phyloP scores from a whole-genome alignment of 2,329 filamentous ascomycete species.

The Alternaria conjuncta region DNA sequence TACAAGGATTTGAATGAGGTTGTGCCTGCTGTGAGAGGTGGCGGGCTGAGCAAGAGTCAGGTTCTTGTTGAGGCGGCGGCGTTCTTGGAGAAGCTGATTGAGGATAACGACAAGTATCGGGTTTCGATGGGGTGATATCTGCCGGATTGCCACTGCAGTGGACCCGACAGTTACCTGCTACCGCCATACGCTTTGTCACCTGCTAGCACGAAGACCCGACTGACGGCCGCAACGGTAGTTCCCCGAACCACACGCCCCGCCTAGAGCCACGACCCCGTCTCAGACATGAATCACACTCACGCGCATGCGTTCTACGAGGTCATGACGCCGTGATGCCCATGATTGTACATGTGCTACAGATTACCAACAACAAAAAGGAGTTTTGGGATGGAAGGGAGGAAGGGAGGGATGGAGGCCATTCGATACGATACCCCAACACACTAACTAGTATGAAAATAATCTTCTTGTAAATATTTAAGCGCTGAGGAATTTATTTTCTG shows the following conservation, averaged over 20 bases:
- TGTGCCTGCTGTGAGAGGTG: slow-evolving; percentile 75
- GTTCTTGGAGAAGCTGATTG: slow-evolving; percentile 75
- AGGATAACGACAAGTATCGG: slow-evolving; percentile 62
- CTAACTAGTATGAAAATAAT: background rate
- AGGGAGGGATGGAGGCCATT: background rate
- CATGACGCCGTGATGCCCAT: background rate
- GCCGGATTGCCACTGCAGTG: background rate
- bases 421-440: slow-evolving; percentile 1
- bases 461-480: background rate
- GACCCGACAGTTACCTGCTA: background rate
- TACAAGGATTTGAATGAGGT: slow-evolving; percentile 81
- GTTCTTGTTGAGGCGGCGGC: slow-evolving; percentile 77
- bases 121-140: background rate
- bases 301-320: background rate
- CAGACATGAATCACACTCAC: background rate
- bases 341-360: background rate
- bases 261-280: background rate
- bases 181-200: background rate
- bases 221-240: background rate
- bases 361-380: background rate
- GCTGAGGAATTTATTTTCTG: background rate
- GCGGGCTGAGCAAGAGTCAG: slow-evolving; percentile 82
- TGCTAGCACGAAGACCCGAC: background rate
- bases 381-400: background rate
- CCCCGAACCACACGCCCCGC: background rate